phyloP scores from a whole-genome alignment of 805 yeast species.

The Myxozyma geophila region DNA sequence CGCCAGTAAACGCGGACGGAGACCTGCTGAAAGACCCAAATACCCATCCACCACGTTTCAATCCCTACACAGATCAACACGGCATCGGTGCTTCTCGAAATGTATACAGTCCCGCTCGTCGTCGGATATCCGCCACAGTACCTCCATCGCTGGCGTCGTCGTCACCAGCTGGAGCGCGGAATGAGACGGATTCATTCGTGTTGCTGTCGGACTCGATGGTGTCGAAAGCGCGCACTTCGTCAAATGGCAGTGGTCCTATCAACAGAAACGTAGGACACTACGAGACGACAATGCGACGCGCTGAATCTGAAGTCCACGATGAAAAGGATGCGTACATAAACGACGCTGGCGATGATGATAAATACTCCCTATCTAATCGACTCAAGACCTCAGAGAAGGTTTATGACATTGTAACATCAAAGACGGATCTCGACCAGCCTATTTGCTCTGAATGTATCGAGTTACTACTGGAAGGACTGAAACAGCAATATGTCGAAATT shows the following conservation, averaged over 20 bases:
- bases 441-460: constrained; percentile 86
- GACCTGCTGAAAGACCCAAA: not conserved
- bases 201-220: constrained; percentile 15
- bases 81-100: constrained; percentile 12
- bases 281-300: constrained; percentile 21
- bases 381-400: constrained; percentile 21
- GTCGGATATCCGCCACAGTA: constrained; percentile 4
- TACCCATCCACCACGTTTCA: not conserved
- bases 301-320: not conserved
- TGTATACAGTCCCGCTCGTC: constrained; percentile 1
- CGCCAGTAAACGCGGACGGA: constrained; percentile 6
- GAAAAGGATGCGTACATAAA: not conserved
- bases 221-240: constrained; percentile 12
- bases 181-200: constrained; percentile 10
- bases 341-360: constrained; percentile 12
- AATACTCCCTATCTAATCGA: constrained; percentile 19
- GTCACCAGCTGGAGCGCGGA: not conserved
- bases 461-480: constrained; percentile 64
- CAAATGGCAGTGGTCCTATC: not conserved
- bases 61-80: constrained; percentile 10
- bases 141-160: constrained; percentile 7
- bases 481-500: constrained; percentile 69
- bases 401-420: constrained; percentile 63
- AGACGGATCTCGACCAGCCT: constrained; percentile 82
- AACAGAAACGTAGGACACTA: constrained; percentile 14